Percentiles rank a stretch among this genome's conserved stretches.
Conservation (phyloP, 768 basidiomycete species). For the Dioszegia hungarica region DNA sequence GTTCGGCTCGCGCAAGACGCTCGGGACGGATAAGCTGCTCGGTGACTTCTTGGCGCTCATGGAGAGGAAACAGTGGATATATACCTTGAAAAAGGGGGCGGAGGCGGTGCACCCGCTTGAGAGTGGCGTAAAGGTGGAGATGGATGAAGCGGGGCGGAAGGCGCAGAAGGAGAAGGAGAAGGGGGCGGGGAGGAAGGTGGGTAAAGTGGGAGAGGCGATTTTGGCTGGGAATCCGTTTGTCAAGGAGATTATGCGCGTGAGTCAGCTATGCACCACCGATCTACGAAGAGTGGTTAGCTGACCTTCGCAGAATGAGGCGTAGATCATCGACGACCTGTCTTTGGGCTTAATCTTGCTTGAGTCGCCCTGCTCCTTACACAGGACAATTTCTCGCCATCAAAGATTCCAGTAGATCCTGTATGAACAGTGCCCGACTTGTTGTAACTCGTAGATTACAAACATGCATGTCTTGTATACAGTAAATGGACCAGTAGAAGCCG, state of each 20-base stretch:
- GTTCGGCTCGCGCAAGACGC: constrained; percentile 56
- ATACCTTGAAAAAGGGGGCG: constrained; percentile 58
- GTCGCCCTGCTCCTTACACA: too few species aligned
- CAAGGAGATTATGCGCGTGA: constrained; percentile 25
- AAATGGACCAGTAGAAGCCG: background rate
- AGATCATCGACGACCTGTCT: background rate
- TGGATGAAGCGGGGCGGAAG: background rate
- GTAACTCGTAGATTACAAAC: background rate
- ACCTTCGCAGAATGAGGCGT: background rate
- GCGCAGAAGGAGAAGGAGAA: constrained; percentile 12
- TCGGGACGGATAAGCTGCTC: constrained; percentile 56
- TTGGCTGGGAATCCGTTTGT: constrained; percentile 20
- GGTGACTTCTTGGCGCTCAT: constrained; percentile 72
- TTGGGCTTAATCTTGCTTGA: too few species aligned
- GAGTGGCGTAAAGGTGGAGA: background rate
- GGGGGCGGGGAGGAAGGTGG: constrained; percentile 8
- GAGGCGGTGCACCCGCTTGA: constrained; percentile 54
- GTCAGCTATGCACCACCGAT: background rate
- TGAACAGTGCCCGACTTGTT: background rate
- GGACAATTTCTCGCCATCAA: too few species aligned
- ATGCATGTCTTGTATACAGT: constrained; percentile 5
- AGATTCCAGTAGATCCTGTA: too few species aligned
- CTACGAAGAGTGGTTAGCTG: background rate
- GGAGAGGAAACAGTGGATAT: constrained; percentile 67
- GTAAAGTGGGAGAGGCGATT: constrained; percentile 17